Conservation (phyloP, 108 stramenopile species). For the Licmophora abbreviata region DNA sequence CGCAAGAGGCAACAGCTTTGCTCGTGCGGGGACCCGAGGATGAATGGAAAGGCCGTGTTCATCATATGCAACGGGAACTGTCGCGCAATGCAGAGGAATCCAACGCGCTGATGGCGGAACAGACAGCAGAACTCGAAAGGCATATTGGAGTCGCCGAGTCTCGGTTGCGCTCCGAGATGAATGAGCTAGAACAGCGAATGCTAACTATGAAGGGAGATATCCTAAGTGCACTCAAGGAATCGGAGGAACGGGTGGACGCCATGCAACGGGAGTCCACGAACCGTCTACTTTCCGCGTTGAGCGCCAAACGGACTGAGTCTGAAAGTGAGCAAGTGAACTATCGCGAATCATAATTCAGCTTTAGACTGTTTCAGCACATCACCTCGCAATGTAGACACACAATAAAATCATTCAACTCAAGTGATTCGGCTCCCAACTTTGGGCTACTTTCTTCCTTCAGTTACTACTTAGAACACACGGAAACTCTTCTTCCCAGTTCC, state of each 20-base stretch:
- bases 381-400: too few relatives aligned
- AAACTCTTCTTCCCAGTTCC: conserved; percentile 80
- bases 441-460: conserved; percentile 7
- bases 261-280: not conserved
- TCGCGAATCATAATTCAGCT: too few relatives aligned
- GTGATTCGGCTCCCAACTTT: not conserved
- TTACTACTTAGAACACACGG: conserved; percentile 74
- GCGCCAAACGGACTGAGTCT: too few relatives aligned
- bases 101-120: conserved; percentile 5
- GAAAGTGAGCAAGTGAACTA: too few relatives aligned
- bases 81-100: conserved; percentile 16
- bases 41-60: conserved; percentile 32
- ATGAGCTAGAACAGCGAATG: not conserved
- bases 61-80: conserved; percentile 34
- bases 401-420: not conserved
- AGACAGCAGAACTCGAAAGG: conserved; percentile 8
- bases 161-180: not conserved
- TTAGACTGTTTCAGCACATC: too few relatives aligned
- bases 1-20: not conserved
- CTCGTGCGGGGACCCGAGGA: conserved; percentile 2
- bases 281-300: too few relatives aligned
- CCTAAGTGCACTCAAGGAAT: not conserved
- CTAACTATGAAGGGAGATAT: not conserved
- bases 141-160: conserved; percentile 4
- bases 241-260: not conserved